Evolutionary conservation across 2,329 filamentous ascomycete genomes (phyloP).

Genomic region (Diaporthe ilicicola): DNA sequence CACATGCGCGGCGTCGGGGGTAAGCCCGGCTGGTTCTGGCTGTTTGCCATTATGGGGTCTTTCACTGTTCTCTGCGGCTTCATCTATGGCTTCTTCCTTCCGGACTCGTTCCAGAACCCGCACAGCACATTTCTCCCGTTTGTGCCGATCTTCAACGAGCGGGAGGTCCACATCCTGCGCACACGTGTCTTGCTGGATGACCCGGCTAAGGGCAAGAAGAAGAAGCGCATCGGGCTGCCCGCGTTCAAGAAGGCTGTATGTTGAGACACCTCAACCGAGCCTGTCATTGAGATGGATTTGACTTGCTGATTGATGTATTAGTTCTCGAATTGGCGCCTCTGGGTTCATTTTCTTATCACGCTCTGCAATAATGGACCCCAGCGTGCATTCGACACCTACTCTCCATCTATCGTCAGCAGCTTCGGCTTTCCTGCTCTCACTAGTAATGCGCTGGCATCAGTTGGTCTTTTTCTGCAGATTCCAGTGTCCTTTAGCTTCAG

Average conservation of each 20-base stretch:
- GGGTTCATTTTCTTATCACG: constrained; percentile 60
- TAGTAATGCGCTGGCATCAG: constrained; percentile 59
- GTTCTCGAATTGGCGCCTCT: constrained; percentile 61
- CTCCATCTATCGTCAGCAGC: constrained; percentile 60
- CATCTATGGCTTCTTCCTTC: constrained; percentile 44
- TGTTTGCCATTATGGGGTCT: constrained; percentile 42
- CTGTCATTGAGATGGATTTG: background rate
- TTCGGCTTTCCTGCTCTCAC: constrained; percentile 59
- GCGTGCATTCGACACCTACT: constrained; percentile 59
- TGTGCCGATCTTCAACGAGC: constrained; percentile 26
- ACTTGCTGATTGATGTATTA: constrained; percentile 32
- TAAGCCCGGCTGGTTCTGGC: constrained; percentile 46
- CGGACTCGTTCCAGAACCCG: constrained; percentile 33
- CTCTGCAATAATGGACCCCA: constrained; percentile 58
- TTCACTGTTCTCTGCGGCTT: constrained; percentile 46
- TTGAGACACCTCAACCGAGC: background rate
- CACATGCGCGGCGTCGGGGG: constrained; percentile 44
- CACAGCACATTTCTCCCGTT: constrained; percentile 22
- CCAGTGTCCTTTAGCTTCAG: constrained; percentile 61
- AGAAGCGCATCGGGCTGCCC: constrained; percentile 41
- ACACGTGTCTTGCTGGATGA: constrained; percentile 46
- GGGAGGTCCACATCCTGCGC: constrained; percentile 45
- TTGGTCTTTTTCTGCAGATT: constrained; percentile 62
- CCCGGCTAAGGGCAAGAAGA: constrained; percentile 45
- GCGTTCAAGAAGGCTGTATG: constrained; percentile 47